Percentiles rank a stretch among this genome's conserved stretches.
Evolutionary conservation across 352 stramenopile genomes (phyloP).

Genomic region (Pythium rhizo-oryzae): DNA sequence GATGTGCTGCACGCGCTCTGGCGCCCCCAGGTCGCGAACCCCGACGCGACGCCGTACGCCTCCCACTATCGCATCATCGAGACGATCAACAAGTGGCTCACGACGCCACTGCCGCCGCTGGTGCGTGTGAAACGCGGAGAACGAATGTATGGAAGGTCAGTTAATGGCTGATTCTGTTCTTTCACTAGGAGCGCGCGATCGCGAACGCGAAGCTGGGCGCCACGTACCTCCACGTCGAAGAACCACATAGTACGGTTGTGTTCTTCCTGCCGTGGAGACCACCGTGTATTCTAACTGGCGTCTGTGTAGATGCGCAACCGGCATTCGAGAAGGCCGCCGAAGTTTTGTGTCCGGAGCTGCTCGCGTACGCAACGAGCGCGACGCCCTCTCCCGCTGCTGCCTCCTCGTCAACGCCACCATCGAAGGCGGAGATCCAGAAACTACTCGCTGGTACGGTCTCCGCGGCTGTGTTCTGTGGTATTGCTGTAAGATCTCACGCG

Average conservation of each 20-base stretch:
- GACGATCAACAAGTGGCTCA: constrained; percentile 57
- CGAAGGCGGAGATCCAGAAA: constrained; percentile 13
- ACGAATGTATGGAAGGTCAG: no score
- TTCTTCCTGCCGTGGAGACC: neutral
- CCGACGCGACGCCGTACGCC: constrained; percentile 51
- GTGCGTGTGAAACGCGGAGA: constrained; percentile 34
- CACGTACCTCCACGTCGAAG: constrained; percentile 58
- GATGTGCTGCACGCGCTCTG: neutral
- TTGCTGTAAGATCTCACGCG: neutral
- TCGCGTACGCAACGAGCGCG: constrained; percentile 31
- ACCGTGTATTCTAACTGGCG: neutral
- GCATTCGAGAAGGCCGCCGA: constrained; percentile 45
- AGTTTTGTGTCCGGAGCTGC: constrained; percentile 45
- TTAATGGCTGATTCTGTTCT: no score
- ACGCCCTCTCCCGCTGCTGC: constrained; percentile 11
- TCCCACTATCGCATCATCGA: constrained; percentile 57
- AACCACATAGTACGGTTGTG: constrained; percentile 53
- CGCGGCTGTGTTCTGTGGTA: neutral
- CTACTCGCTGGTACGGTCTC: constrained; percentile 7
- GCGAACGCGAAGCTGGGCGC: constrained; percentile 45
- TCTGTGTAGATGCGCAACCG: constrained; percentile 50
- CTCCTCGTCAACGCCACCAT: constrained; percentile 1
- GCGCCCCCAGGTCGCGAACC: constrained; percentile 41
- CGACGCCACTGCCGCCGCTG: constrained; percentile 29
- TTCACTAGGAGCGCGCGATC: constrained; percentile 38